phyloP scores from a whole-genome alignment of 192 early-diverging fungal species.

The Backusella macrospora region DNA sequence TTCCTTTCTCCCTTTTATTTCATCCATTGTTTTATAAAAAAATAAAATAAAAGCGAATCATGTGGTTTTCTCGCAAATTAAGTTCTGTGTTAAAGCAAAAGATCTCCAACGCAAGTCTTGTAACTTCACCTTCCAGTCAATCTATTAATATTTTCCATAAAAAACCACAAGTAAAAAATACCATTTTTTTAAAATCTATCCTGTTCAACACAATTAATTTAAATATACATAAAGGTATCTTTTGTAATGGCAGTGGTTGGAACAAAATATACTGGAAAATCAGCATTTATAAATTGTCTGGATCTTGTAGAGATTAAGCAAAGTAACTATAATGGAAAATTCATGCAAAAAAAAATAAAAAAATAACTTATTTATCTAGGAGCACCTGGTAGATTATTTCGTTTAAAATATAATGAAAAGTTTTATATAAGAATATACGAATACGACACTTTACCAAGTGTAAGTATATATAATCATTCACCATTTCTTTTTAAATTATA shows the following conservation, averaged over 20 bases:
- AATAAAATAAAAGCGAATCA: neutral
- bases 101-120: neutral
- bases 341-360: neutral
- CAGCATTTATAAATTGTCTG: constrained; percentile 26
- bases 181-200: neutral
- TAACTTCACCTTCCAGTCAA: neutral
- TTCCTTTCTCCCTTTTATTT: constrained; percentile 2
- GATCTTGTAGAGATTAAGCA: constrained; percentile 19
- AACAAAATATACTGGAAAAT: constrained; percentile 30
- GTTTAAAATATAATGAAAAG: constrained; percentile 19
- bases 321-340: neutral
- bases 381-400: constrained; percentile 12
- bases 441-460: neutral
- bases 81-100: constrained; percentile 3
- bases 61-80: constrained; percentile 24
- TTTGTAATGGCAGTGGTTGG: constrained; percentile 29
- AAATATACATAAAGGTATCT: neutral
- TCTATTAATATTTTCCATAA: constrained; percentile 12
- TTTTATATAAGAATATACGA: neutral
- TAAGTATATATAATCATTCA: neutral
- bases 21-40: neutral
- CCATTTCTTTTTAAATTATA: neutral
- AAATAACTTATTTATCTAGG: neutral
- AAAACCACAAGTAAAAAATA: neutral
- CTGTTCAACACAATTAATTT: neutral